Percentiles rank a stretch among this genome's conserved stretches.
phyloP scores from a whole-genome alignment of 192 early-diverging fungal species.

The Entrophospora sp. region DNA sequence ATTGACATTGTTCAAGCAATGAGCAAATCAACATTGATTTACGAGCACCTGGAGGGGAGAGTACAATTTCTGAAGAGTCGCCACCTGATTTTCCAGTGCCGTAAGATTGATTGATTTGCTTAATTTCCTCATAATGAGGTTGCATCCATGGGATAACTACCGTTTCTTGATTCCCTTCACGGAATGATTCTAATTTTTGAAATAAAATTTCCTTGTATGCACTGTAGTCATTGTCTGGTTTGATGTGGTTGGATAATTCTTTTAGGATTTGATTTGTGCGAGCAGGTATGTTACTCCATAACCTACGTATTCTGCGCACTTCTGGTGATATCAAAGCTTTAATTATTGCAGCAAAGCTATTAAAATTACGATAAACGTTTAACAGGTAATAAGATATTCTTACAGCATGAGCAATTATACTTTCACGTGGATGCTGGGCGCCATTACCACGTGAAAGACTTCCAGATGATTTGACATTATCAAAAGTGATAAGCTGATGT shows the following conservation, averaged over 20 bases:
- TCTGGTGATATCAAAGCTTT: constrained; percentile 42
- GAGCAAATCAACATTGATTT: constrained; percentile 33
- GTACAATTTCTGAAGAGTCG: constrained; percentile 24
- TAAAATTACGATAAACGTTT: constrained; percentile 49
- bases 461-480: background rate
- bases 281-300: constrained; percentile 36
- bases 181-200: constrained; percentile 32
- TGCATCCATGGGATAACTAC: constrained; percentile 48
- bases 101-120: constrained; percentile 35
- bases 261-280: constrained; percentile 34
- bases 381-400: constrained; percentile 38
- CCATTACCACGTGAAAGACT: constrained; percentile 10
- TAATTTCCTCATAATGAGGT: constrained; percentile 39
- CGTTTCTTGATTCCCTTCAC: constrained; percentile 28
- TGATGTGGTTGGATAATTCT: constrained; percentile 25
- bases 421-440: constrained; percentile 24
- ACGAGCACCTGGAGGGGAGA: constrained; percentile 39
- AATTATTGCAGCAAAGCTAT: constrained; percentile 44
- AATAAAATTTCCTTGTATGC: constrained; percentile 33
- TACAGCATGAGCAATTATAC: constrained; percentile 36
- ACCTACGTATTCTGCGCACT: constrained; percentile 37
- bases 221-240: constrained; percentile 26
- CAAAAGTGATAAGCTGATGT: constrained; percentile 36
- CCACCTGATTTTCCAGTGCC: constrained; percentile 29
- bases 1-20: constrained; percentile 38